Conservation (phyloP, 23 red algal genomes). For the Agarophyton chilense region DNA sequence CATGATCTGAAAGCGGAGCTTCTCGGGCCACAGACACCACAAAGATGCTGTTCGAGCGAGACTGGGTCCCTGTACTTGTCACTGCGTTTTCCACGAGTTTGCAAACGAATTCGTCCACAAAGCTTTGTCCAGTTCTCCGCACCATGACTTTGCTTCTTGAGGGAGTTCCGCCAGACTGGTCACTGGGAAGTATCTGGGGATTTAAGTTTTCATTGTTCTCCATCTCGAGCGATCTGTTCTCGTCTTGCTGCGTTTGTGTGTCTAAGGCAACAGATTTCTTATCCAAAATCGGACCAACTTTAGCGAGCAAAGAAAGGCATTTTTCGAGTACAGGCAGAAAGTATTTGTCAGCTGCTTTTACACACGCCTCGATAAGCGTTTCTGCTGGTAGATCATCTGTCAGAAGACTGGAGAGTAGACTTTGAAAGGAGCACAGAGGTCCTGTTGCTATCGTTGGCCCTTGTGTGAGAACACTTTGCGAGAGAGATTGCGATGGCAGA, state of each 20-base stretch:
- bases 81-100: slow-evolving; percentile 11
- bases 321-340: slow-evolving; percentile 41
- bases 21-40: slow-evolving; percentile 61
- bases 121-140: slow-evolving; percentile 54
- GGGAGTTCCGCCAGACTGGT: not conserved
- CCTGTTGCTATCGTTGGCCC: not conserved
- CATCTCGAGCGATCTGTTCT: not conserved
- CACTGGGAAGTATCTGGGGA: not conserved
- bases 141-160: slow-evolving; percentile 27
- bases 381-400: slow-evolving; percentile 22
- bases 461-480: not conserved
- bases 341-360: slow-evolving; percentile 37
- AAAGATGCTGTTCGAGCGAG: slow-evolving; percentile 52
- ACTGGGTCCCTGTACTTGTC: not conserved
- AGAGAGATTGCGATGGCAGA: slow-evolving; percentile 21
- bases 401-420: slow-evolving; percentile 25
- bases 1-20: slow-evolving; percentile 52
- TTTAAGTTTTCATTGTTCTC: slow-evolving; percentile 24
- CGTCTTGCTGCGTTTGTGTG: slow-evolving; percentile 26
- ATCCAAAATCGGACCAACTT: slow-evolving; percentile 37
- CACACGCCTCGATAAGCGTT: slow-evolving; percentile 49
- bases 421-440: slow-evolving; percentile 36
- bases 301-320: slow-evolving; percentile 34
- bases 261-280: slow-evolving; percentile 10
- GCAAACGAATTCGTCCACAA: slow-evolving; percentile 70